A percentile compares a stretch with the other conserved stretches of the same genome.
Conservation (phyloP, 108 stramenopile genomes). For the Cylindrotheca fusiformis region DNA sequence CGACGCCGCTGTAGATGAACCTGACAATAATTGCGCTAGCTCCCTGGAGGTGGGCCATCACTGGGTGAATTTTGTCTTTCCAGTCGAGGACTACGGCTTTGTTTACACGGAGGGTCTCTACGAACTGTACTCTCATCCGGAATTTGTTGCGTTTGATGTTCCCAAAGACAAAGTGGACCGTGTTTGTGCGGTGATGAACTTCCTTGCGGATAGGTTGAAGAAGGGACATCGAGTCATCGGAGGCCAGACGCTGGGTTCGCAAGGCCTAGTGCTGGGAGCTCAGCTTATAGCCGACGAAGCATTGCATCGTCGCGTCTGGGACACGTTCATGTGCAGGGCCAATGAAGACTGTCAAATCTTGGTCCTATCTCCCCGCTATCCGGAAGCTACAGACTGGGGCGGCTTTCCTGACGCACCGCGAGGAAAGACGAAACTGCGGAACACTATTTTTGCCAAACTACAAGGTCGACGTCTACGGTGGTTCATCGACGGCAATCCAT, state of each 20-base stretch:
- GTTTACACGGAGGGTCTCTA: background rate
- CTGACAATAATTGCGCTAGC: too few relatives aligned
- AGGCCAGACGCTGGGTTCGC: slow-evolving; percentile 3
- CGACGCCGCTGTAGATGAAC: too few relatives aligned
- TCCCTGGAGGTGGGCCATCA: background rate
- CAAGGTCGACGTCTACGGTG: background rate
- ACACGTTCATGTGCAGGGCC: background rate
- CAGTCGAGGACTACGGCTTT: background rate
- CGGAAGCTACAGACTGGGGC: slow-evolving; percentile 2
- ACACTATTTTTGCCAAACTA: slow-evolving; percentile 6
- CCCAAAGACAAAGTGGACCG: slow-evolving; percentile 5
- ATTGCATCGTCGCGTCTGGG: background rate
- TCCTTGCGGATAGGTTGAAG: background rate
- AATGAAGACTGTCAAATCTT: background rate
- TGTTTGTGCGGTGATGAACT: slow-evolving; percentile 1
- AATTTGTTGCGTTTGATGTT: slow-evolving; percentile 13
- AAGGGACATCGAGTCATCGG: background rate
- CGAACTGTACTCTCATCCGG: background rate
- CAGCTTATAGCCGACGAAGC: background rate
- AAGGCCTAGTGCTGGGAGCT: slow-evolving; percentile 3
- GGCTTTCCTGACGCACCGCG: background rate
- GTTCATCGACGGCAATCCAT: slow-evolving; percentile 7
- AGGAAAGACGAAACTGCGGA: background rate
- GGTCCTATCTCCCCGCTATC: background rate
- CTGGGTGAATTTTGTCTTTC: slow-evolving; percentile 2